Base-by-base conservation (phyloP, 73 alveolate genomes). In the Tetrahymena malaccensis region DNA sequence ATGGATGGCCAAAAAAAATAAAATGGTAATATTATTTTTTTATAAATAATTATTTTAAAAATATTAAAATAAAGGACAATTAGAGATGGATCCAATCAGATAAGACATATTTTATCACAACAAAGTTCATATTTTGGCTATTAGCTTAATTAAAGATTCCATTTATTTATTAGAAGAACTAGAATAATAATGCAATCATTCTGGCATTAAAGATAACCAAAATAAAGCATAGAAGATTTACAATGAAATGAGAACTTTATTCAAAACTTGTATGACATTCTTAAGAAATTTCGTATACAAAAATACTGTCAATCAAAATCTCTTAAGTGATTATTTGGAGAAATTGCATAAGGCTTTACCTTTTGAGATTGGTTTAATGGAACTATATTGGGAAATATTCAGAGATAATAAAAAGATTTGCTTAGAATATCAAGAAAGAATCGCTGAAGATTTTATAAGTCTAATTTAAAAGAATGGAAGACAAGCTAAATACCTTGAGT, bases 371-470 rank as follows among this genome's bases (percentile, higher is more conserved):
- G 97, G 97, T 22, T 56, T 85, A 85, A 43, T 95, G 33, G 97
- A 95, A 27, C 27, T 95, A 17, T 56, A 85, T 7, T 85, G 94
- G 93, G 97, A 95, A 89, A 93, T 95, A 55, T 95, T 95, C 34
- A 85, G 97, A 44, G 89, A 95, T 21, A 95, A 95, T 95, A 95
- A 95, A 40, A 95, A 94, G 83, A 95, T 95, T 35, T 95, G 97
- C 27, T 55, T 95, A 12, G 97, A 95, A 35, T 89, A 95, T 85
- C 95, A 94, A 44, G 97, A 94, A 34, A 85, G 50, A 89, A 89
- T 95, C 1, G 70, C 94, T 27, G 97, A 95, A 35, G 84, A 89
- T 34, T 84, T 95, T 19, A 43, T 94, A 50, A 85, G 94, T 35
- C 85, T 95, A 34, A 95, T 95, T 17, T 50, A 95, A 37, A 89